These are phyloP conservation scores for Xylaria polymorpha DNA, from an alignment of 2,329 filamentous ascomycete species.

Conservation along the genomic window DNA sequence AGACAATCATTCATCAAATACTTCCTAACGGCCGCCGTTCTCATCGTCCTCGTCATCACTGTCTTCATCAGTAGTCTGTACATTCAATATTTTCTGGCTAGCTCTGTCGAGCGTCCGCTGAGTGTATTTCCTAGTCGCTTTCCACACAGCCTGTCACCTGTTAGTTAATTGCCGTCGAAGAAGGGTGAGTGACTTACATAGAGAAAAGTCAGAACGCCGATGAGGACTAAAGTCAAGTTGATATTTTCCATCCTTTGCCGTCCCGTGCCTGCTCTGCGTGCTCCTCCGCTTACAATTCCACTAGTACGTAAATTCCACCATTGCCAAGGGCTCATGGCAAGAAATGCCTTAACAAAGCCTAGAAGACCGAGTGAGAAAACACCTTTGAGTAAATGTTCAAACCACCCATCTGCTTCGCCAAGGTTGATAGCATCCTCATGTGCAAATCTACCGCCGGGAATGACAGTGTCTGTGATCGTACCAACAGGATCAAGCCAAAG, in stretches of 20 bases:
- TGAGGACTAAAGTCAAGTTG: constrained; percentile 80
- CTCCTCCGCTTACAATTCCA: constrained; percentile 64
- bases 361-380: constrained; percentile 89
- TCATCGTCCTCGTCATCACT: constrained; percentile 45
- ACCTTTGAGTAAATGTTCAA: constrained; percentile 87
- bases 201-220: constrained; percentile 84
- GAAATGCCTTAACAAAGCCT: constrained; percentile 83
- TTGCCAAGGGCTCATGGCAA: constrained; percentile 79
- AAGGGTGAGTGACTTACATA: constrained; percentile 66
- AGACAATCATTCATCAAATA: constrained; percentile 33
- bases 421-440: constrained; percentile 56
- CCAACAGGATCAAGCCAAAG: constrained; percentile 84
- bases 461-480: constrained; percentile 65
- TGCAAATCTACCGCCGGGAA: constrained; percentile 55
- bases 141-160: constrained; percentile 76
- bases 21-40: constrained; percentile 36
- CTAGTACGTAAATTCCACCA: constrained; percentile 79
- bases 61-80: constrained; percentile 67
- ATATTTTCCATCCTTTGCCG: constrained; percentile 82
- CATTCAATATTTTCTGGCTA: constrained; percentile 84
- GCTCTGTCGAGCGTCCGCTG: constrained; percentile 78
- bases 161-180: constrained; percentile 16
- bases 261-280: constrained; percentile 71
- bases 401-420: constrained; percentile 73
- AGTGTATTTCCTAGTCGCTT: constrained; percentile 79